A percentile compares a stretch with the other conserved stretches of the same genome.
phyloP scores from a whole-genome alignment of 2,329 filamentous ascomycete genomes.

The Paecilomyces variotii region DNA sequence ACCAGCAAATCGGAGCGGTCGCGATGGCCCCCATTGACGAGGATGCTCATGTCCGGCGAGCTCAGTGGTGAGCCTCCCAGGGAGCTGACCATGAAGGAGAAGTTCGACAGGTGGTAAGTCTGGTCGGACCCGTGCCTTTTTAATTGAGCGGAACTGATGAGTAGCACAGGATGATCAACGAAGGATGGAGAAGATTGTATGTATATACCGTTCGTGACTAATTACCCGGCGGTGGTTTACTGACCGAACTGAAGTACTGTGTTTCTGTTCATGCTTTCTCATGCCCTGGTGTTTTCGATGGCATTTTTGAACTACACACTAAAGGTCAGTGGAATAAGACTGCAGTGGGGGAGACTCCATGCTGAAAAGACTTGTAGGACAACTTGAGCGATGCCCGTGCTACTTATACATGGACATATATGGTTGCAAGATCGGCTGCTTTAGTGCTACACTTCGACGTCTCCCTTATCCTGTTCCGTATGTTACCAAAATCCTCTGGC shows the following conservation, averaged over 20 bases:
- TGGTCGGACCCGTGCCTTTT: not conserved
- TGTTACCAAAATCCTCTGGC: slow-evolving; percentile 4
- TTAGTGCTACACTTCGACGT: slow-evolving; percentile 75
- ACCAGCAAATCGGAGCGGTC: slow-evolving; percentile 55
- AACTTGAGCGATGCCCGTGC: slow-evolving; percentile 58
- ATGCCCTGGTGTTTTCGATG: slow-evolving; percentile 70
- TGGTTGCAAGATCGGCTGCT: slow-evolving; percentile 67
- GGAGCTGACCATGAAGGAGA: slow-evolving; percentile 60
- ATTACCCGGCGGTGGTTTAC: slow-evolving; percentile 17
- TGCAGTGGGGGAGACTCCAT: not conserved
- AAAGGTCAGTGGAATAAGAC: slow-evolving; percentile 40
- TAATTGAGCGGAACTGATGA: slow-evolving; percentile 4
- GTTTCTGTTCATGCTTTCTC: slow-evolving; percentile 63
- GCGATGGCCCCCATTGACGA: slow-evolving; percentile 73
- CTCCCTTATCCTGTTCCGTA: slow-evolving; percentile 63
- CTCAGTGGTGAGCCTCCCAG: slow-evolving; percentile 68
- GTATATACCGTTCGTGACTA: slow-evolving; percentile 31
- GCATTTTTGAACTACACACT: slow-evolving; percentile 71
- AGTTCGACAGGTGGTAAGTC: slow-evolving; percentile 60
- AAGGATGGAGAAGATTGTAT: slow-evolving; percentile 72
- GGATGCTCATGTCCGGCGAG: slow-evolving; percentile 75
- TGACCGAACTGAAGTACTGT: slow-evolving; percentile 53
- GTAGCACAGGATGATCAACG: slow-evolving; percentile 66
- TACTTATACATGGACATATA: slow-evolving; percentile 67
- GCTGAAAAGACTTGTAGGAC: slow-evolving; percentile 36